Evolutionary conservation across 495 filamentous ascomycete genomes (phyloP).

Genomic region (Tuber microsphaerosporum): DNA sequence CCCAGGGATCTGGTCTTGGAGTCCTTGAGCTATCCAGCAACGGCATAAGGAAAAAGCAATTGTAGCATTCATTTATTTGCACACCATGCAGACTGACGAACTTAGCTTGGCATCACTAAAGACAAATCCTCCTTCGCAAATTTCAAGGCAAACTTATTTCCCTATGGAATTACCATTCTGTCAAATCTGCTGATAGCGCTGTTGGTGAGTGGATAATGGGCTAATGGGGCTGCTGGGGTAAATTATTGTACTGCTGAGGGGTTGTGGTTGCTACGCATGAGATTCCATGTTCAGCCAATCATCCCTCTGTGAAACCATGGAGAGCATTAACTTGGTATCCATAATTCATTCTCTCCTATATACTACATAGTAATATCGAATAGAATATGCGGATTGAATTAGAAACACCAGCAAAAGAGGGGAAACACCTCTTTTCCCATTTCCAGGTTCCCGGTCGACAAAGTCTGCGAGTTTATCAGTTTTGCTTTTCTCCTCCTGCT

Average conservation of each 20-base stretch:
- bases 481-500: not conserved
- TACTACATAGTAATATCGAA: not conserved
- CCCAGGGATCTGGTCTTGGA: conserved; percentile 3
- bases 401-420: not conserved
- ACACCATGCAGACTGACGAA: not conserved
- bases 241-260: not conserved
- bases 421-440: not conserved
- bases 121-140: not conserved
- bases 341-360: not conserved
- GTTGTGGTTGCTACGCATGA: not conserved
- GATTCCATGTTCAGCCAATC: not conserved
- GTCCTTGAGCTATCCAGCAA: not conserved
- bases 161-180: not conserved
- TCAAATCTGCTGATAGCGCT: not conserved
- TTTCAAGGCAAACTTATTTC: not conserved
- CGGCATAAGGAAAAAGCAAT: not conserved
- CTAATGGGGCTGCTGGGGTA: not conserved
- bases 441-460: not conserved
- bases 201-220: not conserved
- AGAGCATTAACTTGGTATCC: not conserved
- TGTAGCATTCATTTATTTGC: not conserved
- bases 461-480: not conserved
- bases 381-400: not conserved
- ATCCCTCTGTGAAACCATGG: conserved; percentile 2
- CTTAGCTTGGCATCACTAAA: not conserved